Percentiles rank a stretch among this genome's conserved stretches.
Conservation (phyloP, 805 yeast species). For the Yamadazyma ubonensis region DNA sequence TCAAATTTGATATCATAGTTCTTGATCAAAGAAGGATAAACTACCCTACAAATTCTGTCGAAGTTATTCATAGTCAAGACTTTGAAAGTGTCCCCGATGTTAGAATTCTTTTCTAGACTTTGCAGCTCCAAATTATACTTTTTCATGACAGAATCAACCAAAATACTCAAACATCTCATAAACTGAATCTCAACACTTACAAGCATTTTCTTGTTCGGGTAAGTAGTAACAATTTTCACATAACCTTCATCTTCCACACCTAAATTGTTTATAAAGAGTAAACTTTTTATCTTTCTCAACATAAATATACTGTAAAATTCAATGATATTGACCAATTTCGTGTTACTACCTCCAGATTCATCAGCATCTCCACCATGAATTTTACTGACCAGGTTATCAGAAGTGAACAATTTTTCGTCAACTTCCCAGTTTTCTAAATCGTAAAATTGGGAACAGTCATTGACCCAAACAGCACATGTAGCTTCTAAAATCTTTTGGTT, state of each 20-base stretch:
- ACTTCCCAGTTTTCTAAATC: conserved; percentile 44
- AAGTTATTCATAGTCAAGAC: conserved; percentile 45
- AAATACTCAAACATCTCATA: conserved; percentile 41
- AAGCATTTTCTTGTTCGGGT: conserved; percentile 40
- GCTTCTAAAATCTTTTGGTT: conserved; percentile 43
- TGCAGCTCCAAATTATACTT: conserved; percentile 30
- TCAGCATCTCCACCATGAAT: conserved; percentile 2
- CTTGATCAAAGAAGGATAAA: conserved; percentile 31
- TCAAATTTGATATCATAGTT: conserved; percentile 36
- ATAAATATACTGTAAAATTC: conserved; percentile 38
- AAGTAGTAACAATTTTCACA: conserved; percentile 32
- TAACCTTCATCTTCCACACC: conserved; percentile 16
- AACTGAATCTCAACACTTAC: conserved; percentile 46
- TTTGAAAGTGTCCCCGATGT: conserved; percentile 31
- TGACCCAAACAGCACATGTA: conserved; percentile 43
- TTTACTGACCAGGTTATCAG: background rate
- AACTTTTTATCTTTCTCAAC: conserved; percentile 26
- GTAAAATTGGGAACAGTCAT: conserved; percentile 44
- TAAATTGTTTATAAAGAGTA: conserved; percentile 23
- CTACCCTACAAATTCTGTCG: conserved; percentile 30
- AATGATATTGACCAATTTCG: conserved; percentile 35
- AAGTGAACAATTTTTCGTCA: conserved; percentile 14
- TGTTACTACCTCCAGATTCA: conserved; percentile 21
- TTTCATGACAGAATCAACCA: conserved; percentile 43
- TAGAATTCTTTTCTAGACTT: conserved; percentile 12